Evolutionary conservation across 371 early-diverging fungal genomes (phyloP), one percentile per base, ranked within the genome.

Genomic region (Lichtheimia corymbifera): DNA sequence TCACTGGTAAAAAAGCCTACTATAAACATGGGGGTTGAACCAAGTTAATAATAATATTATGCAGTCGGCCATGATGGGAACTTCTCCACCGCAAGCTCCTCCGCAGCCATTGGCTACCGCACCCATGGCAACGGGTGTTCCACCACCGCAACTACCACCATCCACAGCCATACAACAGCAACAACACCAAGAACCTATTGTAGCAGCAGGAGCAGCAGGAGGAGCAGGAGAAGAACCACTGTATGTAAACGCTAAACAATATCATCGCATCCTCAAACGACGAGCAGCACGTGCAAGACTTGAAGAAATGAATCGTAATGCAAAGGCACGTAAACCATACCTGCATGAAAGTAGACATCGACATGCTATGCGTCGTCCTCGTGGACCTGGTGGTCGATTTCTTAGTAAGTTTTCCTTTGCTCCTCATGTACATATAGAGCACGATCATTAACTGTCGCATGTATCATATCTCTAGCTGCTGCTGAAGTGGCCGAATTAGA

Each of bases 301-400:
- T 49, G 87, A 87, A 41, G 91, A 88, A 40, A 70, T 83, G 70
- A 81, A 85, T 62, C 77, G 79, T 49, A 69, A 82, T 45, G 81
- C 84, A 50, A 83, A 76, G 59, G 79, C 86, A 55, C 76, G 84
- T 54, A 87, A 88, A 83, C 92, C 93, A 2, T 99, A 98, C 73
- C 79, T 97, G 50, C 99, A 99, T 72, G 98, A 99, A 70, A 95
- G 95, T 30, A 83, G 99, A 25, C 99, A 99, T 68, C 88, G 88
- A 55, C 99, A 99, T 75, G 99, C 99, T 0, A 94, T 98, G 96
- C 85, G 95, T 53, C 83, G 99, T 25, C 92, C 96, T 20, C 83
- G 99, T 55, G 99, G 98, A 14, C 94, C 94, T 5, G 96, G 94
- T 52, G 96, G 96, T 13, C 83, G 96, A 6, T 95, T 95, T 73